A percentile compares a stretch with the other conserved stretches of the same genome.
phyloP scores from a whole-genome alignment of 192 early-diverging fungal species.

The Linnemannia schmuckeri region DNA sequence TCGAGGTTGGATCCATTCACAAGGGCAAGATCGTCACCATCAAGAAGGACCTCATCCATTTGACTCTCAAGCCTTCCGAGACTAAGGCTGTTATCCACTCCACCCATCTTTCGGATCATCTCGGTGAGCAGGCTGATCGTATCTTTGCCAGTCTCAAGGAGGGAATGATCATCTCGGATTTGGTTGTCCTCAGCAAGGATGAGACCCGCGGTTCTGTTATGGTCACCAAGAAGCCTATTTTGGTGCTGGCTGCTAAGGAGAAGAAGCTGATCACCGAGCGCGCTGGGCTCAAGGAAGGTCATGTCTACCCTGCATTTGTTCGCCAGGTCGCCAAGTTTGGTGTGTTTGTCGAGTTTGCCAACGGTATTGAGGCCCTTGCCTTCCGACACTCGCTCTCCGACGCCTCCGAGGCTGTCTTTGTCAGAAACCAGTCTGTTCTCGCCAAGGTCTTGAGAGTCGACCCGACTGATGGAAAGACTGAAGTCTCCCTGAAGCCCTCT shows the following conservation, averaged over 20 bases:
- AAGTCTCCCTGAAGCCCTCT: slow-evolving; percentile 80
- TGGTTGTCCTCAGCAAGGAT: slow-evolving; percentile 71
- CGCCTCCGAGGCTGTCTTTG: slow-evolving; percentile 64
- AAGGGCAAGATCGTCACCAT: slow-evolving; percentile 71
- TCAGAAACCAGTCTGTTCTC: slow-evolving; percentile 78
- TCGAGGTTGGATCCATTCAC: slow-evolving; percentile 54
- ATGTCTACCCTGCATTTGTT: slow-evolving; percentile 76
- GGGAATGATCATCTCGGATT: slow-evolving; percentile 62
- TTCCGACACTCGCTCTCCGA: slow-evolving; percentile 70
- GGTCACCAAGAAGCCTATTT: slow-evolving; percentile 74
- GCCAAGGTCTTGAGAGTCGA: slow-evolving; percentile 71
- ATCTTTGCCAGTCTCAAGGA: slow-evolving; percentile 57
- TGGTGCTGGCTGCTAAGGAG: slow-evolving; percentile 71
- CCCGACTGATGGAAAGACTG: slow-evolving; percentile 57
- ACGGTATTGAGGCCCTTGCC: slow-evolving; percentile 71
- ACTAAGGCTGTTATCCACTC: slow-evolving; percentile 67
- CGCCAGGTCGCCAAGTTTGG: slow-evolving; percentile 68
- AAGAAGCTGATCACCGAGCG: slow-evolving; percentile 56
- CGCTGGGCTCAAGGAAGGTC: slow-evolving; percentile 64
- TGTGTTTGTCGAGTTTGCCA: slow-evolving; percentile 77
- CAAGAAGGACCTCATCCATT: slow-evolving; percentile 59
- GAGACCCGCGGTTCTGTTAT: slow-evolving; percentile 58
- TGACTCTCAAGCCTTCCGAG: slow-evolving; percentile 71
- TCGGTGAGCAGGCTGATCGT: slow-evolving; percentile 57
- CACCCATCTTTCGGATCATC: slow-evolving; percentile 78